A percentile compares a stretch with the other conserved stretches of the same genome.
Conservation (phyloP, 2,329 filamentous ascomycete species). For the Penicillium sp. region DNA sequence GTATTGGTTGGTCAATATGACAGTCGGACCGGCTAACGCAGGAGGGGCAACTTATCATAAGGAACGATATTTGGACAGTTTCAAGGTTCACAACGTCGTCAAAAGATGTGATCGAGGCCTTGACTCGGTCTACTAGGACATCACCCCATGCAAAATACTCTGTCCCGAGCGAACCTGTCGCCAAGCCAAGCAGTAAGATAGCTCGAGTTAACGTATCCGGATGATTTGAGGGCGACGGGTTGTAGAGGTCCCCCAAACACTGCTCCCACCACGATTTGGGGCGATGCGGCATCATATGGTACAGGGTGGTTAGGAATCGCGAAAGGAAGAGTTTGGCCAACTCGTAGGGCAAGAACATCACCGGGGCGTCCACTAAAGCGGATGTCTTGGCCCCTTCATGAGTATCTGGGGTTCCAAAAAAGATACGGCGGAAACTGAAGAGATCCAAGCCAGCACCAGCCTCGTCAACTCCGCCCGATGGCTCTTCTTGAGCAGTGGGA, state of each 20-base stretch:
- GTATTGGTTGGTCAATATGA: constrained; percentile 23
- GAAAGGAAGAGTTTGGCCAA: constrained; percentile 38
- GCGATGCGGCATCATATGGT: constrained; percentile 37
- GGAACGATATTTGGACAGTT: constrained; percentile 40
- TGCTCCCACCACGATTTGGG: constrained; percentile 34
- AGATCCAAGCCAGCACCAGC: constrained; percentile 37
- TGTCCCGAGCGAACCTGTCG: constrained; percentile 36
- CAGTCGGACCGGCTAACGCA: not conserved
- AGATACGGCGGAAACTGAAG: constrained; percentile 37
- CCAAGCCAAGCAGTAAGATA: constrained; percentile 38
- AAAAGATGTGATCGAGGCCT: constrained; percentile 33
- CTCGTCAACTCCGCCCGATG: constrained; percentile 35
- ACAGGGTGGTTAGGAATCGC: constrained; percentile 41
- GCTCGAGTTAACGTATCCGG: constrained; percentile 36
- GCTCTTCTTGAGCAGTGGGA: constrained; percentile 14
- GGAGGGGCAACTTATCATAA: constrained; percentile 42
- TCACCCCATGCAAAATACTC: constrained; percentile 41
- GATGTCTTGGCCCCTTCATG: constrained; percentile 26
- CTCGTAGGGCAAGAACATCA: constrained; percentile 40
- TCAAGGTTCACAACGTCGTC: constrained; percentile 46
- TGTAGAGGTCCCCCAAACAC: constrained; percentile 36
- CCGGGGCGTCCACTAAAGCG: constrained; percentile 19
- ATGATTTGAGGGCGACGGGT: constrained; percentile 26
- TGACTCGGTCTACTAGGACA: constrained; percentile 43
- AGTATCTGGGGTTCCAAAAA: constrained; percentile 40